Conservation (phyloP, 2,329 filamentous ascomycete genomes). For the Trichophyton benhamiae region DNA sequence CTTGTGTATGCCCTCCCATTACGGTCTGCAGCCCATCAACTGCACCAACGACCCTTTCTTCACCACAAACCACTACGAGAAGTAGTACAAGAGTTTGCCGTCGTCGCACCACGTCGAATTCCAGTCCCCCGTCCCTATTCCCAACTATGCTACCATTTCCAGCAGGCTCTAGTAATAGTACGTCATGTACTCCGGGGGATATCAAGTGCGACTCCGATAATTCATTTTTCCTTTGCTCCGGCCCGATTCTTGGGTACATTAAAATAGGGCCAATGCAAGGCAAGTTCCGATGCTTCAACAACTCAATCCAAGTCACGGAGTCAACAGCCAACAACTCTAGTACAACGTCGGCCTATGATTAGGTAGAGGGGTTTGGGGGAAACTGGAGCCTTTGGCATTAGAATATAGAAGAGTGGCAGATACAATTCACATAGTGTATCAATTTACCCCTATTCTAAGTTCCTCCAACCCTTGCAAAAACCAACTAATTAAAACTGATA, state of each 20-base stretch:
- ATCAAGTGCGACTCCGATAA: conserved; percentile 10
- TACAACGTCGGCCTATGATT: background rate
- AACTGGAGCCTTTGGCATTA: background rate
- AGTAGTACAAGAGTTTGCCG: background rate
- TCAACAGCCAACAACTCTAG: background rate
- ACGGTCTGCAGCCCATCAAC: background rate
- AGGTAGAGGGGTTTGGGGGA: background rate
- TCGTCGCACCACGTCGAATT: background rate
- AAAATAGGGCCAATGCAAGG: conserved; percentile 8
- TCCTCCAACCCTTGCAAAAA: background rate
- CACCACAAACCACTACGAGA: background rate
- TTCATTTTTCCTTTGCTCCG: conserved; percentile 10
- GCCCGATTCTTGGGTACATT: conserved; percentile 3
- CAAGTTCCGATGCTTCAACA: background rate
- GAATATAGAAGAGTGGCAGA: background rate
- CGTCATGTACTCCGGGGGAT: conserved; percentile 5
- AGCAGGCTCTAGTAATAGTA: background rate
- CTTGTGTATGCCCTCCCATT: background rate
- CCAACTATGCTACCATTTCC: background rate
- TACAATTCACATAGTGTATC: background rate
- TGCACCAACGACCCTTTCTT: background rate
- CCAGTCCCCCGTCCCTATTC: background rate
- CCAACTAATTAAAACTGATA: background rate
- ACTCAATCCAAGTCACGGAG: background rate
- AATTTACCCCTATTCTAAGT: background rate